phyloP scores from a whole-genome alignment of 2,329 filamentous ascomycete species.

The Pseudogymnoascus sp. region DNA sequence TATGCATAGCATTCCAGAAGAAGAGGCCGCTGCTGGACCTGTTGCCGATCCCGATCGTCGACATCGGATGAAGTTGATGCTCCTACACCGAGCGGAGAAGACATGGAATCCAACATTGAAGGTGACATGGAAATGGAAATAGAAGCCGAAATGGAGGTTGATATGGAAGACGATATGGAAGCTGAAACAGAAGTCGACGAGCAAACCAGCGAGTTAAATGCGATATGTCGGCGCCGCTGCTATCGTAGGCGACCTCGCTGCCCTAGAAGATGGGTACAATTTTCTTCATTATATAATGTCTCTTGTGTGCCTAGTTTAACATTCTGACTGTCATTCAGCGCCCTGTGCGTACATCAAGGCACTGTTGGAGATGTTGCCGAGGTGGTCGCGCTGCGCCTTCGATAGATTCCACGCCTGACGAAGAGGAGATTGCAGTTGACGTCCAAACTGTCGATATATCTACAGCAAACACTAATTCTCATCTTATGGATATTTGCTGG shows the following conservation, averaged over 20 bases:
- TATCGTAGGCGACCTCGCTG: neutral
- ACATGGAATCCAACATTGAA: neutral
- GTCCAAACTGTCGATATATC: neutral
- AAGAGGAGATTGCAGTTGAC: neutral
- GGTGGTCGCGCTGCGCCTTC: neutral
- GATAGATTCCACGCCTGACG: neutral
- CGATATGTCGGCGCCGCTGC: neutral
- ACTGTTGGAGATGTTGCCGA: neutral
- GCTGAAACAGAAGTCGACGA: neutral
- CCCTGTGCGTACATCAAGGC: neutral
- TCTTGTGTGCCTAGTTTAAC: neutral
- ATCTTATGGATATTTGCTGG: neutral
- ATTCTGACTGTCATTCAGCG: neutral
- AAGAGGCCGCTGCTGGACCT: neutral
- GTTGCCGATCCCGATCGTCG: neutral
- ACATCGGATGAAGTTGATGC: too few relatives aligned
- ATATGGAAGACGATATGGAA: neutral
- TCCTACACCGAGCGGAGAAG: neutral
- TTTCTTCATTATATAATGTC: neutral
- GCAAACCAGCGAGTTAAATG: neutral
- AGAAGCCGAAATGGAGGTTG: neutral
- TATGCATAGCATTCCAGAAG: neutral
- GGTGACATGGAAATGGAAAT: neutral
- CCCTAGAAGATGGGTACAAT: neutral
- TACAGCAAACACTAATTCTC: neutral